Percentiles rank a stretch among this genome's conserved stretches.
phyloP scores from a whole-genome alignment of 345 rosid species.

The Eucalyptus sp. region DNA sequence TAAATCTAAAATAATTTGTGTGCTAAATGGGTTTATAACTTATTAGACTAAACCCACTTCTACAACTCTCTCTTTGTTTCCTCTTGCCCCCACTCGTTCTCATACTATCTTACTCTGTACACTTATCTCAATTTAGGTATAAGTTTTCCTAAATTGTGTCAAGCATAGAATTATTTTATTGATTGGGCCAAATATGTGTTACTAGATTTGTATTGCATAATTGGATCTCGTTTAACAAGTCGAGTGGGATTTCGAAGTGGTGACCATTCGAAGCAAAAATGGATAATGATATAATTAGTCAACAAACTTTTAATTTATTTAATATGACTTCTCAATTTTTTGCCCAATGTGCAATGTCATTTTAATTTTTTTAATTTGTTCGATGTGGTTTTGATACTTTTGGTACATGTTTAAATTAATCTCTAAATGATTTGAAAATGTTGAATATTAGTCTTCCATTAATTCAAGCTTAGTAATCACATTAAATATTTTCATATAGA shows the following conservation, averaged over 20 bases:
- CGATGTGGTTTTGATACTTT: accelerated
- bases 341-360: accelerated
- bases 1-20: no score
- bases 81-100: not conserved
- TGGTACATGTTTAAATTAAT: not conserved
- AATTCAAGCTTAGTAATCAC: no score
- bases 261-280: not conserved
- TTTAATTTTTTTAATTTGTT: no score
- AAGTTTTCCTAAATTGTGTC: not conserved
- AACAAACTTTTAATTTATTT: accelerated
- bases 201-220: no score
- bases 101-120: not conserved
- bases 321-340: accelerated
- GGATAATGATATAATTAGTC: no score
- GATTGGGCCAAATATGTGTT: not conserved
- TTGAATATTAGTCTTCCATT: no score
- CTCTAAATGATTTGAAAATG: no score
- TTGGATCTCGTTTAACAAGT: not conserved
- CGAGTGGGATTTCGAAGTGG: not conserved
- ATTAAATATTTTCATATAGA: no score
- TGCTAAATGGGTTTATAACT: not conserved
- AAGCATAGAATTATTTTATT: no score
- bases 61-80: not conserved
- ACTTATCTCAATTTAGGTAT: not conserved
- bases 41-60: no score